These are phyloP conservation scores for Cucurbita moschata DNA, from an alignment of 306 rosid genomes.

Conservation along the genomic window DNA sequence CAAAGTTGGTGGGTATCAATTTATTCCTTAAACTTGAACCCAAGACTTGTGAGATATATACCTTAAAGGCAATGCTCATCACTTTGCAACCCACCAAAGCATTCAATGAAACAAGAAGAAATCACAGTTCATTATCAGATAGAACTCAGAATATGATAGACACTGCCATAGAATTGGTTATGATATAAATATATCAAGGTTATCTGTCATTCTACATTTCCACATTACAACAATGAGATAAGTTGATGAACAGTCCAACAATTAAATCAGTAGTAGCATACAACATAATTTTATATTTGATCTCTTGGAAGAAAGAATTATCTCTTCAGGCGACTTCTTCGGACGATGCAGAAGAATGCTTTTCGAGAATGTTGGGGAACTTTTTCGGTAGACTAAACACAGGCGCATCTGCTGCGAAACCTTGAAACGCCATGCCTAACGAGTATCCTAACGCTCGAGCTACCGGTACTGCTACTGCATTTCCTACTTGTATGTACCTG, in stretches of 20 bases:
- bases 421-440: slow-evolving; percentile 43
- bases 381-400: slow-evolving; percentile 29
- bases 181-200: background rate
- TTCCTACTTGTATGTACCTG: slow-evolving; percentile 83
- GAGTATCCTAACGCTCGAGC: slow-evolving; percentile 62
- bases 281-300: background rate
- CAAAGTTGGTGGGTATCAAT: no score
- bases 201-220: background rate
- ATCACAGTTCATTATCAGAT: background rate
- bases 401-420: slow-evolving; percentile 14
- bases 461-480: slow-evolving; percentile 85
- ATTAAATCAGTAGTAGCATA: background rate
- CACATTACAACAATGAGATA: background rate
- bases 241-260: background rate
- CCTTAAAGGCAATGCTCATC: no score
- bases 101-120: no score
- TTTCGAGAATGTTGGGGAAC: slow-evolving; percentile 28
- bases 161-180: background rate
- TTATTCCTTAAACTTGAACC: no score
- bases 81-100: no score
- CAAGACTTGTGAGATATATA: no score
- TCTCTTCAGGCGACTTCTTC: slow-evolving; percentile 21
- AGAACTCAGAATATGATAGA: background rate
- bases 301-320: background rate
- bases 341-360: slow-evolving; percentile 21